Evolutionary conservation across 1,284 basidiomycete species (phyloP).

Genomic region (Leccinum pachyderme): DNA sequence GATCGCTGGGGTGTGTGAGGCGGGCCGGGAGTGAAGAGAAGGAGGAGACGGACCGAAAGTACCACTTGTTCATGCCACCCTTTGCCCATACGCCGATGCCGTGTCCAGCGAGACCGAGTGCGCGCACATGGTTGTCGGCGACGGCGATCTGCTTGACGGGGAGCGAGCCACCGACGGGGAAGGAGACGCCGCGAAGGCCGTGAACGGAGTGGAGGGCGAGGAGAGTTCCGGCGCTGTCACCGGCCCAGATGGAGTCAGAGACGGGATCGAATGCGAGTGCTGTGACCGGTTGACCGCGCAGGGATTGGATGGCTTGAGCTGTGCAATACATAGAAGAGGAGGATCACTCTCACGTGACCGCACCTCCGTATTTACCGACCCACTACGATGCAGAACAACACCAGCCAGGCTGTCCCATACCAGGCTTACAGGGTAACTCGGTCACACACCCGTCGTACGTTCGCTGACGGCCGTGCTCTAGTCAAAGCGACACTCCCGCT

Average conservation of each 20-base stretch:
- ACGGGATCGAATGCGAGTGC: constrained; percentile 87
- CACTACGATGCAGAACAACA: constrained; percentile 6
- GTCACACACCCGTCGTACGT: background rate
- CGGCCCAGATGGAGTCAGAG: constrained; percentile 88
- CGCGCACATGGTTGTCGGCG: constrained; percentile 75
- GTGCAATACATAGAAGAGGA: constrained; percentile 34
- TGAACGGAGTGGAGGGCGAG: constrained; percentile 69
- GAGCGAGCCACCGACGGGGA: constrained; percentile 63
- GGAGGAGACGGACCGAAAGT: constrained; percentile 49
- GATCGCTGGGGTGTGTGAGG: constrained; percentile 12
- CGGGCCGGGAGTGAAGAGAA: background rate
- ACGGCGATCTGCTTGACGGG: constrained; percentile 71
- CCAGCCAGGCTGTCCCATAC: constrained; percentile 51
- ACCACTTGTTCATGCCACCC: constrained; percentile 83
- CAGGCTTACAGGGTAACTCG: constrained; percentile 65
- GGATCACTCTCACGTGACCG: constrained; percentile 16
- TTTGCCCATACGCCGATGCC: constrained; percentile 76
- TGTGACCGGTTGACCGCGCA: constrained; percentile 54
- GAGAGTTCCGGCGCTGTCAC: constrained; percentile 72
- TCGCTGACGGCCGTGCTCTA: constrained; percentile 27
- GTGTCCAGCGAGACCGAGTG: constrained; percentile 52
- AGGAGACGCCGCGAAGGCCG: constrained; percentile 73
- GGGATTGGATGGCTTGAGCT: constrained; percentile 37
- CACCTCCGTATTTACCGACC: background rate
- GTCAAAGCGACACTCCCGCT: constrained; percentile 71